Conservation (phyloP, 106 monocot species). For the Dendrobium officinale region DNA sequence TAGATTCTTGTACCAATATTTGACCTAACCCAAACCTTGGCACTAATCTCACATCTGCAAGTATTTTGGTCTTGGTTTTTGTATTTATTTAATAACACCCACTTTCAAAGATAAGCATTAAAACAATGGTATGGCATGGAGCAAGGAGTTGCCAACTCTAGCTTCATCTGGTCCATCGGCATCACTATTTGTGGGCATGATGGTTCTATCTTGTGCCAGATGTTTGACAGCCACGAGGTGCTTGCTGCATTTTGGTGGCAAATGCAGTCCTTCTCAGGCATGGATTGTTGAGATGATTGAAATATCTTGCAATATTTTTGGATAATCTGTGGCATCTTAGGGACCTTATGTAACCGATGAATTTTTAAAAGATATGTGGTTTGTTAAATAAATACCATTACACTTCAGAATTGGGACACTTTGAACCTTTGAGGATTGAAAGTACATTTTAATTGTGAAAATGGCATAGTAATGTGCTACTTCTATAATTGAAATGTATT, state of each 20-base stretch:
- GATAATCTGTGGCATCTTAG: not conserved
- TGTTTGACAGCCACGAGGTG: not conserved
- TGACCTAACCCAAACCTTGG: not conserved
- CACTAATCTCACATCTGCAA: not conserved
- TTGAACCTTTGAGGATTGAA: too few species aligned
- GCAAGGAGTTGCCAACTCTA: not conserved
- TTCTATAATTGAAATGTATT: not conserved
- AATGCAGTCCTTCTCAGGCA: not conserved
- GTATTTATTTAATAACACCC: not conserved
- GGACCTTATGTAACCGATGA: not conserved
- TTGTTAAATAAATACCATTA: not conserved
- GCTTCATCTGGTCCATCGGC: not conserved
- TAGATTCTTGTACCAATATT: not conserved
- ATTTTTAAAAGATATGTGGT: not conserved
- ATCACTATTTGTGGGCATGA: not conserved
- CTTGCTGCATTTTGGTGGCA: not conserved
- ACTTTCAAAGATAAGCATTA: not conserved
- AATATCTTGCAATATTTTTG: not conserved
- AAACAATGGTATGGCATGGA: not conserved
- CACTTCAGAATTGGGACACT: not conserved
- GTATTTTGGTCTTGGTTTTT: not conserved
- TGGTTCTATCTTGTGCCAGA: not conserved
- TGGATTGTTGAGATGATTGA: not conserved
- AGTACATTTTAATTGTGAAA: not conserved
- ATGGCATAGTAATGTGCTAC: not conserved